Evolutionary conservation across 1,284 basidiomycete species (phyloP).

Genomic region (Pyrrhoderma lamaoense): DNA sequence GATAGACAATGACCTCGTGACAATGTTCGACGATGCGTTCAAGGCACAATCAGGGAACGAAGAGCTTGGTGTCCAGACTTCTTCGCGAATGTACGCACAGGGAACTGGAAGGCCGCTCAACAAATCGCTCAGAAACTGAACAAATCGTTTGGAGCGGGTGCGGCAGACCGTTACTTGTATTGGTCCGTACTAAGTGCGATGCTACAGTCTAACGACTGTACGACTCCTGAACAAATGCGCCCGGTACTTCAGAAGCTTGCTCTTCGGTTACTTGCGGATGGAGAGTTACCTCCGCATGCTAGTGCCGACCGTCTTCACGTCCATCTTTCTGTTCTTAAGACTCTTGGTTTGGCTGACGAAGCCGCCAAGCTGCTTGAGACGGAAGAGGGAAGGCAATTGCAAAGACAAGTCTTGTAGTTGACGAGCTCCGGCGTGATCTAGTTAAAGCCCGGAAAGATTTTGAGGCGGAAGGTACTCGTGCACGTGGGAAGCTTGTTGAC

Average conservation of each 20-base stretch:
- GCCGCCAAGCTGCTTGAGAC: slow-evolving; percentile 63
- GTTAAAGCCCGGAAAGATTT: slow-evolving; percentile 46
- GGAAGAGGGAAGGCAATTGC: slow-evolving; percentile 60
- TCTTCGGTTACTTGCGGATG: slow-evolving; percentile 55
- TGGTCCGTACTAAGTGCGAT: slow-evolving; percentile 77
- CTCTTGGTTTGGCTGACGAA: slow-evolving; percentile 60
- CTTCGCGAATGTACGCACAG: slow-evolving; percentile 69
- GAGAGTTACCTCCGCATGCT: slow-evolving; percentile 51
- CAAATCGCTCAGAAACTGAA: slow-evolving; percentile 39
- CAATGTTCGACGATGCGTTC: slow-evolving; percentile 76
- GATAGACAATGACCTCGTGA: slow-evolving; percentile 67
- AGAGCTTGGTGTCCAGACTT: slow-evolving; percentile 78
- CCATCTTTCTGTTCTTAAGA: slow-evolving; percentile 62
- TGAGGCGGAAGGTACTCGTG: slow-evolving; percentile 52
- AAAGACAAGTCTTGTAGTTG: slow-evolving; percentile 63
- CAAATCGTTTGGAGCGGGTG: slow-evolving; percentile 9
- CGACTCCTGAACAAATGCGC: slow-evolving; percentile 53
- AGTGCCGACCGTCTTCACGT: slow-evolving; percentile 72
- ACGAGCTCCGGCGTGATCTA: slow-evolving; percentile 67
- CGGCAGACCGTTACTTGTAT: slow-evolving; percentile 69
- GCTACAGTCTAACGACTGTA: slow-evolving; percentile 67
- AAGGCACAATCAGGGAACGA: slow-evolving; percentile 73
- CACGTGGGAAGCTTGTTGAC: slow-evolving; percentile 48
- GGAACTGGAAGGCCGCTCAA: slow-evolving; percentile 76
- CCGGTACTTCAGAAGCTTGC: slow-evolving; percentile 66